Evolutionary conservation across 2,329 filamentous ascomycete species (phyloP), one percentile per base, ranked within the genome.

Genomic region (Aspergillus melleus): DNA sequence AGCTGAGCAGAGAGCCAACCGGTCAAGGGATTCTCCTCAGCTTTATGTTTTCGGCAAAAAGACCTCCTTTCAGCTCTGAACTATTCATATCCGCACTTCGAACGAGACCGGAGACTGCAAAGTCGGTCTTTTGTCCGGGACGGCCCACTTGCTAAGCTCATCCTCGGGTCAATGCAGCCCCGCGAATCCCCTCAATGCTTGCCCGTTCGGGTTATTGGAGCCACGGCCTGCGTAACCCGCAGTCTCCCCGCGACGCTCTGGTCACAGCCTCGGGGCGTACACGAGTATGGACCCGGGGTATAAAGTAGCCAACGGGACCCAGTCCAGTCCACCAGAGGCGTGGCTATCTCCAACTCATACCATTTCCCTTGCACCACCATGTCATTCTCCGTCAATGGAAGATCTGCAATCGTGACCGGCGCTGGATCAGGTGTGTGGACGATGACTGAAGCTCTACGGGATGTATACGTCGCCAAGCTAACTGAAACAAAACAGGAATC

Each of bases 361-460:
- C 14, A 52, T 19, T 22, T 46, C 20, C 16, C 11, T 14, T 49
- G 14, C 64, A 49, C 6, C 53, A 49, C 12, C 42, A 78, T 79
- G 76, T 72, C 75, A 26, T 62, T 73, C 56, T 74, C 74, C 14
- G 76, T 83, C 20, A 66, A 76, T 54, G 78, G 77, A 54, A 81
- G 79, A 66, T 79, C 81, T 12, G 83, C 83, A 12, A 82, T 85
- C 51, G 73, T 85, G 30, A 85, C 83, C 11, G 83, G 83, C 32
- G 83, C 81, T 44, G 83, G 83, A 26, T 84, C 82, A 51, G 83
- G 82, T 80, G 70, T 61, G 71, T 69, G 52, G 16, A 54, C 39
- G 30, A 32, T 44, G 22, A 1, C n/a, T 16, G 29, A 12, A 46
- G 47, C 16, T 10, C 32, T 46, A 50, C 29, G 46, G 20, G 39